Conservation (phyloP, 768 basidiomycete genomes). For the Ephemerocybe angulata region DNA sequence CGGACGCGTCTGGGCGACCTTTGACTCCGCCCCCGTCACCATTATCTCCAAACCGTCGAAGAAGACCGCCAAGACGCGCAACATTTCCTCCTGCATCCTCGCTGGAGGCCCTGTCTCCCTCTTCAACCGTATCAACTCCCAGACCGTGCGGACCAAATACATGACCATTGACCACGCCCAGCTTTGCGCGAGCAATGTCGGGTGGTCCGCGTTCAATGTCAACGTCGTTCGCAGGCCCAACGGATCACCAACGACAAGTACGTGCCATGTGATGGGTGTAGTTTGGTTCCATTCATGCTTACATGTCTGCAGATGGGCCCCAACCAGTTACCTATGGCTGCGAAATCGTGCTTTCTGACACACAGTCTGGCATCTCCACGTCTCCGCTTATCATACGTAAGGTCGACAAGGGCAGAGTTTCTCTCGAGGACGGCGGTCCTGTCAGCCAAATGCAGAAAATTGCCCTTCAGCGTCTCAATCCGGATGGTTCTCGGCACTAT, state of each 20-base stretch:
- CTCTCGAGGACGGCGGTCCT: constrained; percentile 85
- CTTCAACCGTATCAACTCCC: constrained; percentile 95
- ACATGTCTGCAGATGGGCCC: constrained; percentile 52
- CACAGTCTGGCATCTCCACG: constrained; percentile 80
- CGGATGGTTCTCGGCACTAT: constrained; percentile 82
- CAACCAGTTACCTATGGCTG: constrained; percentile 91
- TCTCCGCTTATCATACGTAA: constrained; percentile 86
- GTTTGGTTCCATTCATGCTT: constrained; percentile 28
- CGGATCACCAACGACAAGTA: constrained; percentile 60
- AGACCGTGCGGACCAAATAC: constrained; percentile 95
- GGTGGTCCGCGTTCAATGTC: constrained; percentile 94
- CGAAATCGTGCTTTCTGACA: constrained; percentile 81
- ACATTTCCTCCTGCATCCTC: constrained; percentile 86
- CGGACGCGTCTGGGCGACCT: constrained; percentile 84
- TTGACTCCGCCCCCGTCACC: constrained; percentile 87
- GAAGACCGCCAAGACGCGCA: constrained; percentile 94
- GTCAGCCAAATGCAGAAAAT: constrained; percentile 98
- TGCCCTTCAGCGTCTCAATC: constrained; percentile 79
- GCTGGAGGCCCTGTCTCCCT: constrained; percentile 87
- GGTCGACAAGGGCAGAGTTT: constrained; percentile 85
- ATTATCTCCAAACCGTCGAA: constrained; percentile 97
- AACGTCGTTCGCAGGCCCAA: constrained; percentile 78
- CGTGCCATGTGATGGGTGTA: constrained; percentile 58
- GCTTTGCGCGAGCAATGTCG: constrained; percentile 83
- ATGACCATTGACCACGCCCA: constrained; percentile 88